These are phyloP conservation scores for Diaporthe caulivora DNA, from an alignment of 2,329 filamentous ascomycete species.

Conservation along the genomic window DNA sequence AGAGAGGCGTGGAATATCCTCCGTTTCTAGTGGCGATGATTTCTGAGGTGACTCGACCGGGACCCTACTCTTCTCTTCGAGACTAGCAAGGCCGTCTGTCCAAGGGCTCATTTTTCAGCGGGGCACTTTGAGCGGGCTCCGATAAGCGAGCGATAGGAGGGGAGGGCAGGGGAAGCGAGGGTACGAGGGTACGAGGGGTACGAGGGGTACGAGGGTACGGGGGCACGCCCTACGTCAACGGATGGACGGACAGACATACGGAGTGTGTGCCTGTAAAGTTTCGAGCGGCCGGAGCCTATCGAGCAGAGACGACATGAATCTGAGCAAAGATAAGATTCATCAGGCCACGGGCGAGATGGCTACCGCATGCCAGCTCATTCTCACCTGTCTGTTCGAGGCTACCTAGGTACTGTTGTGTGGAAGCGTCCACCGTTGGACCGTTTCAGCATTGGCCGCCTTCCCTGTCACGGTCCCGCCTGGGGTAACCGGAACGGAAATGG, in stretches of 20 bases:
- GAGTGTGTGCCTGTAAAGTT: too few relatives aligned
- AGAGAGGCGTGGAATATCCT: conserved; percentile 7
- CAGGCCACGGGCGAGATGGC: conserved; percentile 10
- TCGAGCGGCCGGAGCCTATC: too few relatives aligned
- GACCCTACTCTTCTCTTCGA: neutral
- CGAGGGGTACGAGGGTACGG: too few relatives aligned
- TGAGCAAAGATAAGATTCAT: conserved; percentile 10
- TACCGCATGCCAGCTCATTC: neutral
- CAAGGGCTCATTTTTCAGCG: conserved; percentile 35
- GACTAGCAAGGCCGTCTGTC: neutral
- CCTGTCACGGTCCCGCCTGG: neutral
- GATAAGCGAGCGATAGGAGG: conserved; percentile 37
- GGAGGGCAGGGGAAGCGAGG: too few relatives aligned
- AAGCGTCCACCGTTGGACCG: conserved; percentile 1
- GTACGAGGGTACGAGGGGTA: too few relatives aligned
- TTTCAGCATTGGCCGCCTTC: conserved; percentile 17
- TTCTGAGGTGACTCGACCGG: conserved; percentile 28
- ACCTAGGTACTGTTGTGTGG: neutral
- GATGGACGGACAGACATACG: neutral
- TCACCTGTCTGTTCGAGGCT: neutral
- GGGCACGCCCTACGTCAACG: too few relatives aligned
- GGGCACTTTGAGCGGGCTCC: conserved; percentile 13
- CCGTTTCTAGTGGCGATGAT: conserved; percentile 36
- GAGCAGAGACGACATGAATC: neutral
- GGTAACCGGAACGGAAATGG: conserved; percentile 19